These are phyloP conservation scores for Lepidium sativum DNA, from an alignment of 345 rosid genomes.

Conservation along the genomic window DNA sequence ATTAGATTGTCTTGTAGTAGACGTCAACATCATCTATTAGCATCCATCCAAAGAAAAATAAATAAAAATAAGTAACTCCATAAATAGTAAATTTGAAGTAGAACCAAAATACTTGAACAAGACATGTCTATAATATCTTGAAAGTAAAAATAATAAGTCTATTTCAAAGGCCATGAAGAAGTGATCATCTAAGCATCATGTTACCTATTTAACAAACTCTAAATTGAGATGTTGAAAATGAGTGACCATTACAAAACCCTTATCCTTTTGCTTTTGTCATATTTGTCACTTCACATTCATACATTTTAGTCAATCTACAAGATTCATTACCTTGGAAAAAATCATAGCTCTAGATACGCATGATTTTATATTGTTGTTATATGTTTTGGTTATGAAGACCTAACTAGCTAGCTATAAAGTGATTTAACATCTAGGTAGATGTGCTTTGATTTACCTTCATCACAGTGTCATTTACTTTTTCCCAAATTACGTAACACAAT, in stretches of 20 bases:
- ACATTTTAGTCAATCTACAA: neutral
- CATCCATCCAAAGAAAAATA: neutral
- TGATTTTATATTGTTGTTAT: constrained; percentile 1
- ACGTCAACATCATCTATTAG: neutral
- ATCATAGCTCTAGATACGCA: constrained; percentile 2
- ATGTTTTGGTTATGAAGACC: neutral
- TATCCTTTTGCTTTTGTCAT: constrained; percentile 16
- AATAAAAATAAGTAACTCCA: neutral
- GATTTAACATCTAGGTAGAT: constrained; percentile 18
- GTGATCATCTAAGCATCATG: constrained; percentile 12
- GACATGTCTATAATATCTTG: constrained; percentile 9
- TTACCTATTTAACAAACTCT: constrained; percentile 27
- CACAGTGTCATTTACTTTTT: neutral
- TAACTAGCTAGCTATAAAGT: constrained; percentile 6
- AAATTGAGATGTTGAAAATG: constrained; percentile 6
- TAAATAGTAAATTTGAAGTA: constrained; percentile 5
- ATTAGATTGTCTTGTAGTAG: neutral
- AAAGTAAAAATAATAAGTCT: neutral
- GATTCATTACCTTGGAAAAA: constrained; percentile 1
- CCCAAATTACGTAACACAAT: neutral
- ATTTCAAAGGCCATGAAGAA: constrained; percentile 14
- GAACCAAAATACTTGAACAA: constrained; percentile 3
- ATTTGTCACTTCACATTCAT: constrained; percentile 18
- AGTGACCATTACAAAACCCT: constrained; percentile 9
- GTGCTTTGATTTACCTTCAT: constrained; percentile 4